Evolutionary conservation across 495 filamentous ascomycete species (phyloP).

Genomic region (Penicillium egyptiacum): DNA sequence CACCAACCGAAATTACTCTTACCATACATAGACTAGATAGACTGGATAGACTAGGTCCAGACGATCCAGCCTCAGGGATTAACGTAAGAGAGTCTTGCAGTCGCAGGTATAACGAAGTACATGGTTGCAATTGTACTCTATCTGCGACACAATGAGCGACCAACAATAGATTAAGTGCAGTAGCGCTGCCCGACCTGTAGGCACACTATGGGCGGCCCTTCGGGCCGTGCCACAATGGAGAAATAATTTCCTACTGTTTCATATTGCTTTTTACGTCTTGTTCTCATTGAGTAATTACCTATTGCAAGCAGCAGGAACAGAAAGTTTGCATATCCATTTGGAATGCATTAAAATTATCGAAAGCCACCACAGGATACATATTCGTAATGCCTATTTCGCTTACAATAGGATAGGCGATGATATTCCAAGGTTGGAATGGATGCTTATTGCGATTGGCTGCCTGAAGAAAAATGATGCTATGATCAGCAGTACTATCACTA

Average conservation of each 20-base stretch:
- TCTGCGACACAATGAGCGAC: not conserved
- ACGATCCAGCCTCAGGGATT: not conserved
- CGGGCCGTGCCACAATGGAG: constrained; percentile 27
- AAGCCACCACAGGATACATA: constrained; percentile 10
- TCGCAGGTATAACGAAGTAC: not conserved
- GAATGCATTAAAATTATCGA: constrained; percentile 8
- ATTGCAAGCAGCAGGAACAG: not conserved
- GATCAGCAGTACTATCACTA: constrained; percentile 13
- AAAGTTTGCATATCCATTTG: constrained; percentile 9
- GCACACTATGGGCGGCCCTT: constrained; percentile 13
- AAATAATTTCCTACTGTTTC: constrained; percentile 22
- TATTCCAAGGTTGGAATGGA: not conserved
- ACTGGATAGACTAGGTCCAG: not conserved
- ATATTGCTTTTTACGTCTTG: constrained; percentile 20
- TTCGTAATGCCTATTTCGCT: not conserved
- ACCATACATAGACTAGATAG: not conserved
- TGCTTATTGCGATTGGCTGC: constrained; percentile 3
- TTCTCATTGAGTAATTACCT: not conserved
- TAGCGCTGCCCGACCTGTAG: constrained; percentile 17
- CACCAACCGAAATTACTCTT: constrained; percentile 7
- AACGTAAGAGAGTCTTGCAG: not conserved
- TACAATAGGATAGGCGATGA: not conserved
- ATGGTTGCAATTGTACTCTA: not conserved
- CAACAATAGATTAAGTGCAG: constrained; percentile 11
- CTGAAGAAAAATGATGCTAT: not conserved